Conservation (phyloP, 75 land plant species). For the Larix kaempferi region DNA sequence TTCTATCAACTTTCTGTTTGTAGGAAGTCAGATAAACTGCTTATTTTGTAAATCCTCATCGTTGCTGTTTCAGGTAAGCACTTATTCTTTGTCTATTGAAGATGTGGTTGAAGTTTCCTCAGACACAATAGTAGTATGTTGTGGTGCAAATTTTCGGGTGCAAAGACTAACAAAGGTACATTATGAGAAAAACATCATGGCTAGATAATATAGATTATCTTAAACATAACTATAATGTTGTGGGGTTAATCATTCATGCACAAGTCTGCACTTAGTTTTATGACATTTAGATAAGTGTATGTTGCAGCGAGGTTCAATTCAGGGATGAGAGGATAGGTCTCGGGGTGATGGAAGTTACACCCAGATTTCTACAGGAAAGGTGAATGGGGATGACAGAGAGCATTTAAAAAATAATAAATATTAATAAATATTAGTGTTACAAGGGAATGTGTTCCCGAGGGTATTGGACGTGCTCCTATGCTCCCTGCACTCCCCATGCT, state of each 20-base stretch:
- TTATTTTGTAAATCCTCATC: not conserved
- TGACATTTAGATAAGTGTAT: not conserved
- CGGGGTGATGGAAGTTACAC: no score
- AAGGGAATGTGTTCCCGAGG: no score
- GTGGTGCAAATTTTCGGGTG: slow-evolving; percentile 52
- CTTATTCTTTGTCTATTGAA: slow-evolving; percentile 63
- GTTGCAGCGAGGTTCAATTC: no score
- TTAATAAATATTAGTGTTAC: no score
- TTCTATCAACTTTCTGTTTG: not conserved
- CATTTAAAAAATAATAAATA: no score
- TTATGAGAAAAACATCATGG: not conserved
- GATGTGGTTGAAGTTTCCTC: slow-evolving; percentile 62
- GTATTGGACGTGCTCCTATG: no score
- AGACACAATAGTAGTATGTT: slow-evolving; percentile 56
- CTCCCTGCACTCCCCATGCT: no score
- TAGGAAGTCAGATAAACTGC: not conserved
- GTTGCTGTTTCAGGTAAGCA: slow-evolving; percentile 55
- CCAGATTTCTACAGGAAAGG: no score
- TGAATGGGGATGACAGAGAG: no score
- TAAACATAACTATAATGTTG: not conserved
- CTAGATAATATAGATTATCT: not conserved
- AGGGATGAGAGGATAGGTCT: no score
- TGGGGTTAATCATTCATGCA: not conserved
- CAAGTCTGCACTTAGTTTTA: not conserved
- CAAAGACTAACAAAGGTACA: slow-evolving; percentile 77